Percentiles rank a stretch among this genome's conserved stretches.
These are phyloP conservation scores for Tetraselmis striata DNA, from an alignment of 139 green algal genomes.

Conservation along the genomic window DNA sequence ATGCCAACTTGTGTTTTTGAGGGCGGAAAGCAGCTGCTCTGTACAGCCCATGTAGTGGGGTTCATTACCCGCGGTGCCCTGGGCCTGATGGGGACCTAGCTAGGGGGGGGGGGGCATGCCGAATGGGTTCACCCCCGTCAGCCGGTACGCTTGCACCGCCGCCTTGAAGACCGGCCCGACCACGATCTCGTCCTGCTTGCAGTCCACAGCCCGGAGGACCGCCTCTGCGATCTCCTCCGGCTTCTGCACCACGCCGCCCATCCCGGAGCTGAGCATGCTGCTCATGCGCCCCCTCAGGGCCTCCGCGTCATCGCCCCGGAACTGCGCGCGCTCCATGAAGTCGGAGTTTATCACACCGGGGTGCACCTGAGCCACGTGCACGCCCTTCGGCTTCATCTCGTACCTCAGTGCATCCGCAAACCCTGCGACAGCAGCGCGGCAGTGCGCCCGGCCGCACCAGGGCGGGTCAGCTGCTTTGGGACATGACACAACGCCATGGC, in stretches of 20 bases:
- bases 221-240: slow-evolving; percentile 38
- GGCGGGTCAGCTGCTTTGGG: no score
- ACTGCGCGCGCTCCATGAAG: slow-evolving; percentile 29
- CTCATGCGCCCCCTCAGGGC: slow-evolving; percentile 6
- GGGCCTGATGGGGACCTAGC: no score
- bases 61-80: no score
- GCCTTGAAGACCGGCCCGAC: slow-evolving; percentile 34
- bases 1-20: no score
- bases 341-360: slow-evolving; percentile 33
- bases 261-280: slow-evolving; percentile 25
- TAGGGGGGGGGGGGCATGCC: no score
- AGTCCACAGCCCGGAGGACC: background rate
- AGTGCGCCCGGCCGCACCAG: background rate
- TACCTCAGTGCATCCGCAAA: slow-evolving; percentile 26
- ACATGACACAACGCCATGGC: no score
- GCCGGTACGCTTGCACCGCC: slow-evolving; percentile 19
- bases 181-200: slow-evolving; percentile 25
- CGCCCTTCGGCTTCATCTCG: slow-evolving; percentile 25
- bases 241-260: slow-evolving; percentile 30
- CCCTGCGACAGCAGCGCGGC: slow-evolving; percentile 23
- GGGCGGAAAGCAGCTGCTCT: no score
- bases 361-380: slow-evolving; percentile 36
- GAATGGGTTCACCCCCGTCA: slow-evolving; percentile 29
- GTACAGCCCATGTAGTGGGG: no score
- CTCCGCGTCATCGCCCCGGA: slow-evolving; percentile 14